phyloP scores from a whole-genome alignment of 225 moss, liverwort and hornwort genomes.

The Rhytidiadelphus loreus region DNA sequence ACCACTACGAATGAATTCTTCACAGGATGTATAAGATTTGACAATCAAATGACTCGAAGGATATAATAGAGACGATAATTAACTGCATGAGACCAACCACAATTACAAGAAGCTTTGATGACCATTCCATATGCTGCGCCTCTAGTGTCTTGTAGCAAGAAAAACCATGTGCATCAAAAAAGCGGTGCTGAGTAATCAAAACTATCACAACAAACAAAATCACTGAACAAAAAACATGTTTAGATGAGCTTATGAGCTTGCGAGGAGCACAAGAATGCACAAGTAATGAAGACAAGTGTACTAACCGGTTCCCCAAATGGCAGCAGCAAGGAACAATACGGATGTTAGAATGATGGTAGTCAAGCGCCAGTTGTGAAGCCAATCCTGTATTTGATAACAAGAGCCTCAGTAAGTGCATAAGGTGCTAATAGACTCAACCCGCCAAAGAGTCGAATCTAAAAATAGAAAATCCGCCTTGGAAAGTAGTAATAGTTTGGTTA shows the following conservation, averaged over 20 bases:
- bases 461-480: background rate
- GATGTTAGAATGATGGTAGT: conserved; percentile 59
- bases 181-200: background rate
- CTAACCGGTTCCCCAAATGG: conserved; percentile 68
- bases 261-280: background rate
- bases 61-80: background rate
- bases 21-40: background rate
- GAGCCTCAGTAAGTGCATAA: background rate
- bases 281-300: background rate
- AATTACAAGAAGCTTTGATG: background rate
- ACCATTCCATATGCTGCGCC: conserved; percentile 4
- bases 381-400: conserved; percentile 27
- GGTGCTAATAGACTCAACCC: background rate
- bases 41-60: background rate
- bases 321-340: conserved; percentile 59
- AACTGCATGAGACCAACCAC: conserved; percentile 1
- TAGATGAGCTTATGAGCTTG: background rate
- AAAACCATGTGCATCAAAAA: background rate
- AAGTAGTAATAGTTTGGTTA: background rate
- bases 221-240: background rate
- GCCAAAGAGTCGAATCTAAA: background rate
- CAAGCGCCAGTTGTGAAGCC: conserved; percentile 73
- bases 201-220: background rate
- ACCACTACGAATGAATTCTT: background rate
- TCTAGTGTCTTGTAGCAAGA: conserved; percentile 2